Percentiles rank a stretch among this genome's conserved stretches.
Conservation (phyloP, 208 protist genomes). For the Angomonas desouzai region DNA sequence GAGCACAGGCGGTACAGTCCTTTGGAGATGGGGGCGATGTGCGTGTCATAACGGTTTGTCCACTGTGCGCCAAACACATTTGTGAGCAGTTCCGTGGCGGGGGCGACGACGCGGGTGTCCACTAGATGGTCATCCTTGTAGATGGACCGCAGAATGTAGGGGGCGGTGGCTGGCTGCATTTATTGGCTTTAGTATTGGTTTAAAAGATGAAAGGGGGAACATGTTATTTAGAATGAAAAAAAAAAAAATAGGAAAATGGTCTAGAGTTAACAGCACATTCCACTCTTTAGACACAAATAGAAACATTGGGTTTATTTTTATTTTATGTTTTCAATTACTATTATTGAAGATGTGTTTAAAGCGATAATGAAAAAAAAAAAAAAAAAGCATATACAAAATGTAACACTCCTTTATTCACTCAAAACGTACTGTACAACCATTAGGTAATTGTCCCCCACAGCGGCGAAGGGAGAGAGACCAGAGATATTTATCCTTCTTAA, state of each 20-base stretch:
- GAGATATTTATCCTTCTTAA: background rate
- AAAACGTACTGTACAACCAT: too few species aligned
- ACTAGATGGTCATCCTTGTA: slow-evolving; percentile 85
- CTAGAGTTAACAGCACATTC: too few species aligned
- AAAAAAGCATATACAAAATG: too few species aligned
- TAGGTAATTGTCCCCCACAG: too few species aligned
- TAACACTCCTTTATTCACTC: too few species aligned
- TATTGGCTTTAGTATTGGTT: background rate
- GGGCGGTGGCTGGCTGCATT: slow-evolving; percentile 76
- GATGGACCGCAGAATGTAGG: slow-evolving; percentile 75
- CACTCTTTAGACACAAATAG: too few species aligned
- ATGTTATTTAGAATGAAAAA: background rate
- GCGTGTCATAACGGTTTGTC: slow-evolving; percentile 68
- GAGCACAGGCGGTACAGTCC: slow-evolving; percentile 69
- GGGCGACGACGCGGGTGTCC: slow-evolving; percentile 53
- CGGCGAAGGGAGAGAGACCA: background rate
- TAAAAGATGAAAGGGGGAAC: background rate
- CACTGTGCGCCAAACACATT: slow-evolving; percentile 64
- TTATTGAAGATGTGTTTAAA: background rate
- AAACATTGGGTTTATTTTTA: too few species aligned
- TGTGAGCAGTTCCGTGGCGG: slow-evolving; percentile 67
- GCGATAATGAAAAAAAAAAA: background rate
- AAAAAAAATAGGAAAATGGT: too few species aligned
- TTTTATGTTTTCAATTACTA: too few species aligned
- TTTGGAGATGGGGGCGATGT: slow-evolving; percentile 44